Evolutionary conservation across 345 rosid species (phyloP).

Genomic region (Adansonia digitata): DNA sequence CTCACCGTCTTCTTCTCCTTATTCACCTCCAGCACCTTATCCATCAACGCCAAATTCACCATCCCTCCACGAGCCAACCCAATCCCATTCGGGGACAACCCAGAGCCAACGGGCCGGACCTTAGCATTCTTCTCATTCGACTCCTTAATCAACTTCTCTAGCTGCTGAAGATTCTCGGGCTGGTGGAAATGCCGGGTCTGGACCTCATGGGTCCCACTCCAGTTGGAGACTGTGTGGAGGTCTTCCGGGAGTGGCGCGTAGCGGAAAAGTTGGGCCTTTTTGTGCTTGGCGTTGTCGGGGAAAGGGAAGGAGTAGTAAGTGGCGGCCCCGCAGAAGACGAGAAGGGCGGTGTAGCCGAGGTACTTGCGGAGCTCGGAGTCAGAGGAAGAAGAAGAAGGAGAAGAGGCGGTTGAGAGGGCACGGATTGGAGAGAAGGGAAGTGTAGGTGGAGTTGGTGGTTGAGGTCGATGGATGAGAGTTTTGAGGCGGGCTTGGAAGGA

Average conservation of each 20-base stretch:
- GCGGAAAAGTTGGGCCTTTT: conserved; percentile 82
- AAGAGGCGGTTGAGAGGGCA: conserved; percentile 35
- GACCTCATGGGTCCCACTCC: conserved; percentile 99
- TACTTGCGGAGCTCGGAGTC: conserved; percentile 71
- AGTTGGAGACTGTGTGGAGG: conserved; percentile 88
- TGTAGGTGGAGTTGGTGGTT: conserved; percentile 17
- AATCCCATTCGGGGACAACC: conserved; percentile 86
- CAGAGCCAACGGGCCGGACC: conserved; percentile 93
- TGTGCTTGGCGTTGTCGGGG: conserved; percentile 73
- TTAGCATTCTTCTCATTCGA: conserved; percentile 45
- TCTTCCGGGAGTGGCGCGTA: conserved; percentile 93
- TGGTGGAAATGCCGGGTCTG: conserved; percentile 82
- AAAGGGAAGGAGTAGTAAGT: conserved; percentile 93
- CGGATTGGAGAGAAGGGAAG: conserved; percentile 29
- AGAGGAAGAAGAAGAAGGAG: conserved; percentile 40
- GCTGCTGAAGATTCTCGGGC: conserved; percentile 64
- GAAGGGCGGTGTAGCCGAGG: conserved; percentile 79
- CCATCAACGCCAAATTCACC: conserved; percentile 89
- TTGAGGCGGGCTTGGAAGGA: conserved; percentile 28
- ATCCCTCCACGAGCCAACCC: conserved; percentile 83
- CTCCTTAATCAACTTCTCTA: conserved; percentile 64
- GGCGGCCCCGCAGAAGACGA: conserved; percentile 68
- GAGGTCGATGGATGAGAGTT: conserved; percentile 19
- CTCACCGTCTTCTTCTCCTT: conserved; percentile 73
- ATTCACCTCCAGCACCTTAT: conserved; percentile 73